phyloP scores from a whole-genome alignment of 2,329 filamentous ascomycete genomes.

The Thielaviopsis punctulata region DNA sequence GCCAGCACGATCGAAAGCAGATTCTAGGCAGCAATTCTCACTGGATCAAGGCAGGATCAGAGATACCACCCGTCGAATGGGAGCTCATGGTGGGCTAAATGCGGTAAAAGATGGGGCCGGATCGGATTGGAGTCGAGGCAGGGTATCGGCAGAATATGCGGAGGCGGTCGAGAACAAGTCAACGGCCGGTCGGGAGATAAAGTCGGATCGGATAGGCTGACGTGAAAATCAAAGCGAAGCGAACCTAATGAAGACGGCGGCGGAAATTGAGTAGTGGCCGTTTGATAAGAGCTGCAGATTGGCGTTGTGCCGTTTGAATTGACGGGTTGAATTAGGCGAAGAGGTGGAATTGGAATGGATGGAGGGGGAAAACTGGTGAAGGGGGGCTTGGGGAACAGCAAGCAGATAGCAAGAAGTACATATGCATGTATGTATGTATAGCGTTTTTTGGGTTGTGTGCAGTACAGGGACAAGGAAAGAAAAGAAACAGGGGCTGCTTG shows the following conservation, averaged over 20 bases:
- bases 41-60: conserved; percentile 50
- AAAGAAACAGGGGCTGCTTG: neutral
- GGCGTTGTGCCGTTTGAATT: neutral
- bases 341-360: neutral
- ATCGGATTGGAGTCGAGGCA: too few species aligned
- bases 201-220: neutral
- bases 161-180: neutral
- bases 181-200: neutral
- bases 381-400: neutral
- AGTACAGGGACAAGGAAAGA: neutral
- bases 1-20: neutral
- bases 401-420: neutral
- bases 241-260: neutral
- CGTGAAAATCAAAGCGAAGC: neutral
- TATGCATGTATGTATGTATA: neutral
- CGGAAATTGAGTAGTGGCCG: neutral
- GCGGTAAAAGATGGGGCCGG: neutral
- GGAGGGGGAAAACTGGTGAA: conserved; percentile 8
- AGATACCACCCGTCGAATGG: conserved; percentile 36
- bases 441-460: too few species aligned
- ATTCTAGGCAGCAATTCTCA: conserved; percentile 19
- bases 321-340: neutral
- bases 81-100: conserved; percentile 10
- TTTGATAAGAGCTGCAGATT: neutral
- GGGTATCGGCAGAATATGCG: neutral